Base-by-base conservation (phyloP, 306 rosid genomes). In the Pyrus betulifolia region DNA sequence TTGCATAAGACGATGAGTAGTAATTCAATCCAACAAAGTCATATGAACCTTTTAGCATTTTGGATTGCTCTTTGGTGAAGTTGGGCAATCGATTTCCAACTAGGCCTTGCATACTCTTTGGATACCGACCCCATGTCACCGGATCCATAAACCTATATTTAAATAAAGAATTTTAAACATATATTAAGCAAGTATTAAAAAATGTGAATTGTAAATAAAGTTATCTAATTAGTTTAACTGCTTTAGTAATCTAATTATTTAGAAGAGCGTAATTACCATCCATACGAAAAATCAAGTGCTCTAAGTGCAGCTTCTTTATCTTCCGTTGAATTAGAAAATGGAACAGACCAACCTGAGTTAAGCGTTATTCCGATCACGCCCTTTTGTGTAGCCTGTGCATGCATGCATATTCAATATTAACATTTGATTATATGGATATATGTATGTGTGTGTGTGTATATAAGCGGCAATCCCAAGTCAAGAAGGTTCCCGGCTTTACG, bases 321-420 rank as follows among this genome's bases (percentile, higher is more conserved):
- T 11, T 25, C 33, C 33, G 11, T 3, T 11, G 65, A 60, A 60
- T 60, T 31, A 60, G 65, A 23, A 11, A 23, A 23, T 11, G 65
- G 65, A 31, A 60, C 65, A 25, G 65, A 60, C 5, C 27, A 60
- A 60, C 65, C 65, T 25, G 65, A 10, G 9, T 60, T 25, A 13
- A 60, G 84, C 64, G 83, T 68, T 71, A 87, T 81, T 35, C 96
- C 96, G 49, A 91, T 81, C 61, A 84, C 77, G 69, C 93, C 96
- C 82, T 86, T 86, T 74, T 87, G 93, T 57, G 84, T 54, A 19
- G 58, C 69, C 46, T 63, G 45, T 33, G 4, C 25, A n/a, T 57
- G 28, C 62, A 22, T n/a, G 62, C 13, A 57, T 10, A 57, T 57
- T 57, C 27, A 57, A 25, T 25, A 18, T 27, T 10, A 61, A 7